Evolutionary conservation across 495 filamentous ascomycete species (phyloP), one percentile per base, ranked within the genome.

Genomic region (Penicillium maclennaniae): DNA sequence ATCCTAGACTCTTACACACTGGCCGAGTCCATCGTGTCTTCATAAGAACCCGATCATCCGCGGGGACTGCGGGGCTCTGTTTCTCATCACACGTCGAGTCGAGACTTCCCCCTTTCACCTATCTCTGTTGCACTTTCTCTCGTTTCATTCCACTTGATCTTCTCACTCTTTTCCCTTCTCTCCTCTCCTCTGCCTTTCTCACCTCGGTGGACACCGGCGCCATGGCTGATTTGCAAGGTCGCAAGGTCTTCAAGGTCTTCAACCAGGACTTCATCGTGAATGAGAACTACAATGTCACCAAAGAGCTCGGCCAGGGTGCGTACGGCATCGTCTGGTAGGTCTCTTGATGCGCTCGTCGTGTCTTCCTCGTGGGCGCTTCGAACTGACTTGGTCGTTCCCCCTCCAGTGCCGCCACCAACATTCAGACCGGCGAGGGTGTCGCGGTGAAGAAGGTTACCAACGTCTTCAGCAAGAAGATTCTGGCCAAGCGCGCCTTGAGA

Each of bases 391-490:
- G 20, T 44, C 48, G 46, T 50, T n/a, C 45, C 47, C n/a, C 40
- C 47, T 41, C 43, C 68, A 93, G 92, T 71, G 95, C 95, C 46
- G 95, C 93, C 23, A 91, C 89, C 48, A 97, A 98, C 76, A 84
- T 81, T 62, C 82, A 87, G 68, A 96, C 89, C 14, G 85, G 85
- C 62, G 93, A 98, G 67, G 93, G 93, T n/a, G 92, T 98, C 49
- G 93, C 93, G 53, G 90, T 98, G 75, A 98, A 98, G 78, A 98
- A 98, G 71, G 89, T 98, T 65, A 98, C 93, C 73, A 98, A 98
- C 87, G 95, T 98, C 54, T 97, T 98, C 79, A 96, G 91, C 83
- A 98, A 98, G 78, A 97, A 97, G 84, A 98, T 98, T 59, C 78
- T 98, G 53, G 93, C 93, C 54, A 98, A 98, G 81, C 88, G 93